Evolutionary conservation across 257 asterid genomes (phyloP).

Genomic region (Lantana camara): DNA sequence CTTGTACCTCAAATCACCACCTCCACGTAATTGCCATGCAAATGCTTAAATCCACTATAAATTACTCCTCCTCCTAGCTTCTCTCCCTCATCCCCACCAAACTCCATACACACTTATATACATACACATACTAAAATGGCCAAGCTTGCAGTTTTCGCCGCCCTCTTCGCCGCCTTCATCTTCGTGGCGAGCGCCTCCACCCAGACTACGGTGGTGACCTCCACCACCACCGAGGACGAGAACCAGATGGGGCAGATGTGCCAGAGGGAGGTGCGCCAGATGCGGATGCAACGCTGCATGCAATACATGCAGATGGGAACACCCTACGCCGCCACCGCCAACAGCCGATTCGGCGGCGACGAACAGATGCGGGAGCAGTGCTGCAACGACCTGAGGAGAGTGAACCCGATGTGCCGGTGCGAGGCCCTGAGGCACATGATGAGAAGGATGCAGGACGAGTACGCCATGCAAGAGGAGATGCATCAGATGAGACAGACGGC

Average conservation of each 20-base stretch:
- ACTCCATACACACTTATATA: background rate
- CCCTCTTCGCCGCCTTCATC: conserved; percentile 29
- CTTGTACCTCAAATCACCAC: background rate
- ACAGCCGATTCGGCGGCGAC: background rate
- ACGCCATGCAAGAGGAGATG: conserved; percentile 21
- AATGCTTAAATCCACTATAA: background rate
- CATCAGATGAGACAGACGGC: too few relatives aligned
- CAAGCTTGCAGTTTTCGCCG: conserved; percentile 18
- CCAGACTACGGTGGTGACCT: conserved; percentile 30
- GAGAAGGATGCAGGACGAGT: background rate
- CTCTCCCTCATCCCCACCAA: background rate
- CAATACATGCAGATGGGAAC: background rate
- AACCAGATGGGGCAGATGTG: conserved; percentile 3
- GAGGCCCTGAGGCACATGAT: conserved; percentile 18
- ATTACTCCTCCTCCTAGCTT: background rate
- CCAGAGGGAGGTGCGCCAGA: conserved; percentile 8
- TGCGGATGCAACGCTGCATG: conserved; percentile 18
- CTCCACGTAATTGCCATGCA: too few relatives aligned
- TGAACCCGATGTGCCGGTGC: conserved; percentile 21
- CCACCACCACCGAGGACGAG: conserved; percentile 17
- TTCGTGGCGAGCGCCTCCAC: conserved; percentile 27
- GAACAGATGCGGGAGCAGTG: conserved; percentile 24
- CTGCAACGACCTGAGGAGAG: conserved; percentile 24
- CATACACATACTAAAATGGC: conserved; percentile 7
- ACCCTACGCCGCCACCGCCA: conserved; percentile 8